These are phyloP conservation scores for Sclerotinia nivalis DNA, from an alignment of 2,329 filamentous ascomycete genomes.

Conservation along the genomic window DNA sequence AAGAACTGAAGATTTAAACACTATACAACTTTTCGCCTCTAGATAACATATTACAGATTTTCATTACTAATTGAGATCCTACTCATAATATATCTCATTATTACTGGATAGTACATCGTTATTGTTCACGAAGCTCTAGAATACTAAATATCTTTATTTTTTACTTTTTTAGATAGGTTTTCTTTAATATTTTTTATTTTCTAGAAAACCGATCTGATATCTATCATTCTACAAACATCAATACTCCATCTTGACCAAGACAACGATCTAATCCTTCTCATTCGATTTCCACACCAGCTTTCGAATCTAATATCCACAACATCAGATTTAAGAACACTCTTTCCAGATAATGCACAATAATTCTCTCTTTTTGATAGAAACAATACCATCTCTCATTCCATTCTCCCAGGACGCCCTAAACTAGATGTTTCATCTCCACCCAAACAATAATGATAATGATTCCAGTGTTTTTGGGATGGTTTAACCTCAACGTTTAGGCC, in stretches of 20 bases:
- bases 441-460: background rate
- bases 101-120: background rate
- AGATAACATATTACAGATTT: background rate
- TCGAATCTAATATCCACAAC: background rate
- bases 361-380: background rate
- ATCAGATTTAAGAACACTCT: background rate
- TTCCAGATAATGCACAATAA: background rate
- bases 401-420: background rate
- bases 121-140: background rate
- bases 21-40: background rate
- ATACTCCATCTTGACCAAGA: background rate
- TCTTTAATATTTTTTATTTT: background rate
- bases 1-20: too few species aligned
- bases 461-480: background rate
- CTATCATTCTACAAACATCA: background rate
- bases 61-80: background rate
- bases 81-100: background rate
- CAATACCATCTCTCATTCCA: background rate
- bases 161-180: background rate
- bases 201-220: background rate
- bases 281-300: too few species aligned
- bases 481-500: background rate
- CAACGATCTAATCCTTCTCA: background rate
- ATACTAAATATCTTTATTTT: background rate
- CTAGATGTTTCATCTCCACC: background rate